Percentiles rank a stretch among this genome's conserved stretches.
Evolutionary conservation across 306 rosid species (phyloP).

Genomic region (Pyrus bretschneideri): DNA sequence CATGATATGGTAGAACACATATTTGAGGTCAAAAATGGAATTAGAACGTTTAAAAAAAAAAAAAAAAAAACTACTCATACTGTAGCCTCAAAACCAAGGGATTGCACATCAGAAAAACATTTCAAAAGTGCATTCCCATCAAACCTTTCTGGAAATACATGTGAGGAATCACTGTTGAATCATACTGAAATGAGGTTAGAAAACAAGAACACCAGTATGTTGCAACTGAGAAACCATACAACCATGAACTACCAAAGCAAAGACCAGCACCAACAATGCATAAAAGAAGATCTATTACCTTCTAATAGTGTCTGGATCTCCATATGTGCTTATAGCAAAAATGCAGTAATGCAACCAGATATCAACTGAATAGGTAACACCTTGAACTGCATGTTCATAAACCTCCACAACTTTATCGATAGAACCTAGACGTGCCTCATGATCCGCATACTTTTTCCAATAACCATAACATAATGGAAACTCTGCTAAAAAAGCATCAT

Average conservation of each 20-base stretch:
- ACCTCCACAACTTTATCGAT: conserved; percentile 93
- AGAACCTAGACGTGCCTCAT: conserved; percentile 77
- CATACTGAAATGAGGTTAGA: conserved; percentile 73
- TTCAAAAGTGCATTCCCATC: conserved; percentile 66
- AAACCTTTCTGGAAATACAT: conserved; percentile 70
- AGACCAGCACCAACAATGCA: conserved; percentile 7
- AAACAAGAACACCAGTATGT: conserved; percentile 50
- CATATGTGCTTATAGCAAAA: conserved; percentile 79
- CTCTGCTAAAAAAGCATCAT: conserved; percentile 88
- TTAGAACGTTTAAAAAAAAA: not conserved
- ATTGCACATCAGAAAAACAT: conserved; percentile 46
- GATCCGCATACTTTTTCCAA: conserved; percentile 99
- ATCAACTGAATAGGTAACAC: conserved; percentile 96
- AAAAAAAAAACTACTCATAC: conserved; percentile 24
- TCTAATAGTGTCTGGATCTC: conserved; percentile 88
- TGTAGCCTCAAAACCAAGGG: conserved; percentile 54
- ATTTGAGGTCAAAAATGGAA: conserved; percentile 12
- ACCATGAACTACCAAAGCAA: conserved; percentile 36
- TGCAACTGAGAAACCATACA: conserved; percentile 37
- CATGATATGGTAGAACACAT: conserved; percentile 25
- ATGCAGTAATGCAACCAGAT: conserved; percentile 99
- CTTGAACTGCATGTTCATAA: conserved; percentile 93
- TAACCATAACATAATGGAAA: conserved; percentile 97
- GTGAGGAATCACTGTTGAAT: conserved; percentile 76
- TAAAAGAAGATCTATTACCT: conserved; percentile 63